Evolutionary conservation across 495 filamentous ascomycete species (phyloP).

Genomic region (Cenococcum geophilum): DNA sequence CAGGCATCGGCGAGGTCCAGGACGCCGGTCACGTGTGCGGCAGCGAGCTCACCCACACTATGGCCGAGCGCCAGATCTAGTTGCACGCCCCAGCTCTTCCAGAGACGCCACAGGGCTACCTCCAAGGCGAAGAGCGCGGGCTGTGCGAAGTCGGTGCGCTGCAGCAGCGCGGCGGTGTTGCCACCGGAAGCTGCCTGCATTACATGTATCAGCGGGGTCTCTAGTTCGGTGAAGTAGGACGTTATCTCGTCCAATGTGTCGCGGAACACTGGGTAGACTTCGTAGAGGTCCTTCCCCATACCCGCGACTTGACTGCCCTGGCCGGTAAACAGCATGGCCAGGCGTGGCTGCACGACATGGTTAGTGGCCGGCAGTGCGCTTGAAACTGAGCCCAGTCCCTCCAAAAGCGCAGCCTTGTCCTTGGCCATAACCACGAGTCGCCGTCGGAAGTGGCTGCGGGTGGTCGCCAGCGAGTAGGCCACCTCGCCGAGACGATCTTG

Average conservation of each 20-base stretch:
- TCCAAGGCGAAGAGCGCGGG: slow-evolving; percentile 43
- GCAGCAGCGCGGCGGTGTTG: neutral
- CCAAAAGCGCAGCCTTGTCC: neutral
- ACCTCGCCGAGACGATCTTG: neutral
- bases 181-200: neutral
- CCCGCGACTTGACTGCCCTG: slow-evolving; percentile 37
- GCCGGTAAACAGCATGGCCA: slow-evolving; percentile 38
- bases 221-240: slow-evolving; percentile 2
- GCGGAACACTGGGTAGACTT: slow-evolving; percentile 15
- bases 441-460: neutral
- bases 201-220: slow-evolving; percentile 3
- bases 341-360: neutral
- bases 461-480: neutral
- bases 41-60: slow-evolving; percentile 25
- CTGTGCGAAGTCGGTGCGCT: slow-evolving; percentile 29
- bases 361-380: neutral
- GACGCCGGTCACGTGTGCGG: slow-evolving; percentile 4
- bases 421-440: neutral
- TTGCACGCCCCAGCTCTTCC: slow-evolving; percentile 6
- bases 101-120: slow-evolving; percentile 39
- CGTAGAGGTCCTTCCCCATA: slow-evolving; percentile 35
- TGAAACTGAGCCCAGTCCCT: neutral
- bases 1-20: neutral
- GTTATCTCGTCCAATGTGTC: slow-evolving; percentile 17
- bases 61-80: slow-evolving; percentile 14